A percentile compares a stretch with the other conserved stretches of the same genome.
These are phyloP conservation scores for Alternaria metachromatica DNA, from an alignment of 2,329 filamentous ascomycete species.

Conservation along the genomic window DNA sequence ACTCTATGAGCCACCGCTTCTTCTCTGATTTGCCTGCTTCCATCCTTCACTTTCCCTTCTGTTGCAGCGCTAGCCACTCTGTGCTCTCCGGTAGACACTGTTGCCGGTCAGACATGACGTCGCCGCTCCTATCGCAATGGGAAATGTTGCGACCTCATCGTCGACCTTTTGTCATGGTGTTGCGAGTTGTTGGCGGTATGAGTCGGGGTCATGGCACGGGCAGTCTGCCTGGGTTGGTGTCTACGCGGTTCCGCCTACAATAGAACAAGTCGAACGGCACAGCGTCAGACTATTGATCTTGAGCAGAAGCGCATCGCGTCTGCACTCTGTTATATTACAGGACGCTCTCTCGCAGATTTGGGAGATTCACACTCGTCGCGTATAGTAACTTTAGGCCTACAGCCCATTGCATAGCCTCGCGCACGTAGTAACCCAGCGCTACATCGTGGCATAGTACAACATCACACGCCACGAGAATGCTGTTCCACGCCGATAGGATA, in stretches of 20 bases:
- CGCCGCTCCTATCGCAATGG: background rate
- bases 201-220: background rate
- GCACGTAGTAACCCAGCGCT: constrained; percentile 1
- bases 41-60: background rate
- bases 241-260: background rate
- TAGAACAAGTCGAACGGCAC: background rate
- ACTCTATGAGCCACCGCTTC: constrained; percentile 16
- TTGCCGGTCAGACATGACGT: constrained; percentile 11
- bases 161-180: background rate
- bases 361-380: background rate
- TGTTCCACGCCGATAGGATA: background rate
- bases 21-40: constrained; percentile 1
- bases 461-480: background rate
- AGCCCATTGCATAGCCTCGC: constrained; percentile 2
- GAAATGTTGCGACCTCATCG: background rate
- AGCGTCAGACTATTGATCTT: background rate
- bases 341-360: background rate
- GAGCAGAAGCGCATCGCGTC: background rate
- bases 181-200: background rate
- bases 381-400: background rate
- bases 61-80: constrained; percentile 1
- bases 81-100: background rate
- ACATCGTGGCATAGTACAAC: constrained; percentile 9
- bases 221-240: background rate
- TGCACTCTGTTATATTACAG: background rate